Base-by-base conservation (phyloP, 1,284 basidiomycete genomes). In the Boletus coffeatus region DNA sequence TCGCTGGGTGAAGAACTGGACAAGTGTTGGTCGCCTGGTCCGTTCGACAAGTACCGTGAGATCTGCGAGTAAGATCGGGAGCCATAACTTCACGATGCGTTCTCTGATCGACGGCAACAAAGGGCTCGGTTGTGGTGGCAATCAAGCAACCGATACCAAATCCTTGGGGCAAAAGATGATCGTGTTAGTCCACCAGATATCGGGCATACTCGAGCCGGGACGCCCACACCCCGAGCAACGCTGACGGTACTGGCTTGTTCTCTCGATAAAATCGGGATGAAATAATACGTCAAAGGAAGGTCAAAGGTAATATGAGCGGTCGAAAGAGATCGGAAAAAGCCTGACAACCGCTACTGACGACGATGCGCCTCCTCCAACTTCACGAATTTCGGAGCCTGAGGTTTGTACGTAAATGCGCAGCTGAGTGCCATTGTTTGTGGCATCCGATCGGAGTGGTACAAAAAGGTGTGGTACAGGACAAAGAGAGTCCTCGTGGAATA, bases 191-290 rank as follows among this genome's bases (percentile, higher is more conserved):
- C 56, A 89, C 86, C 21, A 98, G 80, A 71, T 86, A 86, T 5
- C 71, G 71, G 14, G 85, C 81, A 62, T 88, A 84, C 11, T 88
- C 81, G 1, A 78, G 77, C 29, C 84, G 80, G 9, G 79, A 73
- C 0, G 92, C 86, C 89, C 96, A 97, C 3, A 99, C 80, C 43
- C 97, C 94, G 50, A 99, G 80, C 34, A 98, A 80, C 0, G 94
- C 89, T 0, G 95, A 96, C 0, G 96, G 94, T 0, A 92, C 85
- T 76, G 98, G 96, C 0, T 91, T 93, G 70, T 96, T 98, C 76
- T 99, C 96, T 57, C 80, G 79, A 62, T 92, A 78, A 32, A 99
- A 79, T 18, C 96, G 90, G 1, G 96, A 94, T 0, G 89, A 88
- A 69, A 99, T 90, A 75, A 94, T 84, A 0, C 77, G 2, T 79